A percentile compares a stretch with the other conserved stretches of the same genome.
Evolutionary conservation across 2,329 filamentous ascomycete species (phyloP).

Genomic region (Alternaria alternata): DNA sequence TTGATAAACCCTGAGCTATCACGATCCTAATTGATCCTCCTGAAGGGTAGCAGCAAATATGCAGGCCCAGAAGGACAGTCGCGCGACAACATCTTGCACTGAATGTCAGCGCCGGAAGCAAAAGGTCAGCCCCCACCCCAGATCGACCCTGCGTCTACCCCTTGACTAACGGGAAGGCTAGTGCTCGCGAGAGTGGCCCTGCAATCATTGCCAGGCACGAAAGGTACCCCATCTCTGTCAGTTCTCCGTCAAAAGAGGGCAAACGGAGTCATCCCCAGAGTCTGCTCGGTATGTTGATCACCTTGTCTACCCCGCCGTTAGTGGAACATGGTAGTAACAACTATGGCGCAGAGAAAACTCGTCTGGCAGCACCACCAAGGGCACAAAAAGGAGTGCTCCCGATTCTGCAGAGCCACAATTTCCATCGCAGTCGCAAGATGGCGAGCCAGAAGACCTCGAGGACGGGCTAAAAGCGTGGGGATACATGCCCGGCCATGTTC

Average conservation of each 20-base stretch:
- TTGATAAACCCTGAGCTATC: slow-evolving; percentile 4
- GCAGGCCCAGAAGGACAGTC: slow-evolving; percentile 37
- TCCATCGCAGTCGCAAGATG: slow-evolving; percentile 8
- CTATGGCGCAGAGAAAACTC: slow-evolving; percentile 19
- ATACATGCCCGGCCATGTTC: slow-evolving; percentile 49
- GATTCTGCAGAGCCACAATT: slow-evolving; percentile 16
- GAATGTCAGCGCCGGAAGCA: slow-evolving; percentile 63
- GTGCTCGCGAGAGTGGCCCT: slow-evolving; percentile 62
- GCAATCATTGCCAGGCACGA: slow-evolving; percentile 59
- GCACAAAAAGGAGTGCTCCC: slow-evolving; percentile 32
- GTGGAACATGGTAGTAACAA: slow-evolving; percentile 10
- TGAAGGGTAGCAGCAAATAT: slow-evolving; percentile 16
- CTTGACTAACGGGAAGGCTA: slow-evolving; percentile 36
- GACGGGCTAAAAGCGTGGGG: slow-evolving; percentile 46
- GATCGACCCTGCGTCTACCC: slow-evolving; percentile 11
- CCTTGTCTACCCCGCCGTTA: background rate
- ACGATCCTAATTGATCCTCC: background rate
- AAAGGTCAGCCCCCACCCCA: slow-evolving; percentile 49
- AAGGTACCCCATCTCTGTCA: slow-evolving; percentile 60
- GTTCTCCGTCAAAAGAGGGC: slow-evolving; percentile 50
- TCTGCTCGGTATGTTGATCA: slow-evolving; percentile 28
- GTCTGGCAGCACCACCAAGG: slow-evolving; percentile 20
- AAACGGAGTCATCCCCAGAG: slow-evolving; percentile 29
- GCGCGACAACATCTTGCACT: slow-evolving; percentile 50
- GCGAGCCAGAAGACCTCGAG: slow-evolving; percentile 23